Evolutionary conservation across 2,329 filamentous ascomycete genomes (phyloP), one percentile per base, ranked within the genome.

Genomic region (Arthrobotrys sphaeroides): DNA sequence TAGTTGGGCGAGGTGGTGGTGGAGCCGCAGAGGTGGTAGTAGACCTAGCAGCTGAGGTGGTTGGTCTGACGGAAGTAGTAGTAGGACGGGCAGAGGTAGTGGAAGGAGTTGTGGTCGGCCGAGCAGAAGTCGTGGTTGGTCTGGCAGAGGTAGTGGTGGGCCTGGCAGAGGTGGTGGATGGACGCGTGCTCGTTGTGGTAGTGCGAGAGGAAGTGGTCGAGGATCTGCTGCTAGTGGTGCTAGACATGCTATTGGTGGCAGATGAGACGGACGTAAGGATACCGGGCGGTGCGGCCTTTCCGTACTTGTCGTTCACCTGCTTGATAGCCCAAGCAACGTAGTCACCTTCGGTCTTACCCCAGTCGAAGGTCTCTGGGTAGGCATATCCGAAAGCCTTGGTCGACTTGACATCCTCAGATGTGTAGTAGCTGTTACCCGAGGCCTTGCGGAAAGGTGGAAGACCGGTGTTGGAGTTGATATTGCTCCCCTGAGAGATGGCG

Each of bases 321-420:
- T 33, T 47, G n/a, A 64, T 53, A 18, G 55, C 62, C 70, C 62
- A 74, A 7, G 43, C 31, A 47, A 55, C 42, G 47, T 38, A 74
- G 43, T 74, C 45, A n/a, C 61, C 38, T 22, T 31, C 16, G 26
- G 33, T 13, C 45, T 47, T 74, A 5, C 47, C 53, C 43, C 55
- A 81, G 78, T 82, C 81, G 82, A 84, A 78, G 31, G 89, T 87
- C 78, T 94, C 92, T 0, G 88, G 85, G 80, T 96, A 96, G 0
- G 88, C 89, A 81, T 95, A 95, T 13, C 89, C 89, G 81, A 95
- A 90, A 0, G 83, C 84, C 26, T 85, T 84, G 7, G 87, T 88
- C 3, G 59, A 66, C 43, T 66, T 77, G 22, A 77, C 73, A 53
- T 72, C 67, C 7, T 67, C 67, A 16, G 73, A 77, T 7, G 75